Base-by-base conservation (phyloP, 768 basidiomycete species). In the Panus rudis region DNA sequence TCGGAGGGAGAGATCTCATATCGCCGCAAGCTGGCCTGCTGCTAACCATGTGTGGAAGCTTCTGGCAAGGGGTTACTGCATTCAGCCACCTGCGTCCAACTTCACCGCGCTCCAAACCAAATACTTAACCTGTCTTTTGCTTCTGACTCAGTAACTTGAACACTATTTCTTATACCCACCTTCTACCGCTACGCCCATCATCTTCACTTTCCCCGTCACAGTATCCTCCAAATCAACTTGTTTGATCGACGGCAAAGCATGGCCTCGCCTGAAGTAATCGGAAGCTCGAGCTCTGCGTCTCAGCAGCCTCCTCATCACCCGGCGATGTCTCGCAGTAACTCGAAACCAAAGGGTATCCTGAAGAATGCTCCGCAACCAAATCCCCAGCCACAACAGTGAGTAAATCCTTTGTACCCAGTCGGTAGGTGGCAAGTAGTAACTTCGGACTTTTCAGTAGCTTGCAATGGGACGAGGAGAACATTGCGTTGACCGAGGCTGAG, bases 391-490 rank as follows among this genome's bases (percentile, higher is more conserved):
- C 68, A 69, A 42, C 64, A 84, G 82, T 84, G 51, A 57, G 79
- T 61, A 13, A 34, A 14, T 11, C 23, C 28, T 10, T n/a, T 30
- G n/a, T 30, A 30, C n/a, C 10, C 10, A 19, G 14, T 23, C 28
- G 11, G 21, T 27, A 32, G 19, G 42, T 28, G 38, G 19, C 50
- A 26, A 46, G 44, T 43, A 39, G 24, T 42, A 38, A 24, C 30
- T 41, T 44, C 44, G 39, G 43, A 39, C 8, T 22, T 12, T 37
- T n/a, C 17, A 37, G 75, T 52, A 92, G 82, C 54, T 58, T 96
- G 56, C 87, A 89, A 58, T 97, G 92, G 92, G 93, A 97, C 58
- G 92, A 97, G 57, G 88, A 80, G 60, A 97, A 96, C 59, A 72
- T 97, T 26, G 88, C 89, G 20, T 63, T 88, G 56, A 96, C 92